These are phyloP conservation scores for Podila verticillata DNA, from an alignment of 192 early-diverging fungal species.

Conservation along the genomic window DNA sequence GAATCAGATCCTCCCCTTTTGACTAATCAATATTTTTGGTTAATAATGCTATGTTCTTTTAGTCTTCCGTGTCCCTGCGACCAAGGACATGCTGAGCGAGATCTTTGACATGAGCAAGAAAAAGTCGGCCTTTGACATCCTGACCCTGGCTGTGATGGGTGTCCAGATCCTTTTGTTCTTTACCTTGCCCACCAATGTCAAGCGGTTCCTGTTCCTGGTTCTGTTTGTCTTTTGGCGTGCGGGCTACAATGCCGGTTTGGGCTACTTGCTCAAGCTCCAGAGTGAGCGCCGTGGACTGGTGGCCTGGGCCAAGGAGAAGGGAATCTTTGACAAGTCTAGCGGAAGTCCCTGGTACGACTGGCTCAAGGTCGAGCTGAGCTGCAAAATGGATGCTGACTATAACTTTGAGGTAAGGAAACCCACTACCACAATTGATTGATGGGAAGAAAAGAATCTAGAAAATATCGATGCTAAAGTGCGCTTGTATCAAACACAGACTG, in stretches of 20 bases:
- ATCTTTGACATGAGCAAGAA: slow-evolving; percentile 75
- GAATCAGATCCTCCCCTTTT: not conserved
- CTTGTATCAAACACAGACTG: slow-evolving; percentile 50
- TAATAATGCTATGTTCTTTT: not conserved
- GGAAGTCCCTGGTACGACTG: slow-evolving; percentile 64
- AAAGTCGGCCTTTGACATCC: slow-evolving; percentile 80
- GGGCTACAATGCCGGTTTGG: slow-evolving; percentile 89
- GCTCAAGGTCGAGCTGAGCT: slow-evolving; percentile 74
- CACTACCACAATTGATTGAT: not conserved
- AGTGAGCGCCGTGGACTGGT: slow-evolving; percentile 80
- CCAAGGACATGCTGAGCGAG: slow-evolving; percentile 78
- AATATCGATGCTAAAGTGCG: not conserved
- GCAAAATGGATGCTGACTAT: slow-evolving; percentile 85
- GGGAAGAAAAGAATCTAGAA: no score
- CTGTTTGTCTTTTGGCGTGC: slow-evolving; percentile 89
- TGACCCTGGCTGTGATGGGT: slow-evolving; percentile 72
- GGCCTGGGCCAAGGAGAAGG: slow-evolving; percentile 71
- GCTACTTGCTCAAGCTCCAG: slow-evolving; percentile 82
- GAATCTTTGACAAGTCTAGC: slow-evolving; percentile 69
- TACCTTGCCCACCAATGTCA: slow-evolving; percentile 61
- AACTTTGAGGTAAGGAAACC: slow-evolving; percentile 73
- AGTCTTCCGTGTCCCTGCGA: slow-evolving; percentile 82
- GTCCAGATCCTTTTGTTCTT: slow-evolving; percentile 75
- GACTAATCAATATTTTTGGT: not conserved
- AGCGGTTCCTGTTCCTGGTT: slow-evolving; percentile 71